Percentiles rank a stretch among this genome's conserved stretches.
phyloP scores from a whole-genome alignment of 345 rosid genomes.

The Lumnitzera racemosa region DNA sequence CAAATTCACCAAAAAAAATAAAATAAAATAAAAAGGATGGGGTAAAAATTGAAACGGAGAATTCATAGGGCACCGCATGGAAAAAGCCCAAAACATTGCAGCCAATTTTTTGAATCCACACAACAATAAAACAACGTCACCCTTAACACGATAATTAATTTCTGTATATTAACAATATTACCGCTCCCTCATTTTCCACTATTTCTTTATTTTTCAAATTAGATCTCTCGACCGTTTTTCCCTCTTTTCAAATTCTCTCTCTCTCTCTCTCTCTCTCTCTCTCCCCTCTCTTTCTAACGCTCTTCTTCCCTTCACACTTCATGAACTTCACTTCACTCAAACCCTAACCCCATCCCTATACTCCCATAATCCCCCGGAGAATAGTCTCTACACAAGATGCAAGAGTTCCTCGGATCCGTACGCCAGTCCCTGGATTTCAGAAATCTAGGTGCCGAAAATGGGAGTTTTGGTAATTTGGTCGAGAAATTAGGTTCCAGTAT shows the following conservation, averaged over 20 bases:
- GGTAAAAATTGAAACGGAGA: no score
- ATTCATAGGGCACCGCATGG: no score
- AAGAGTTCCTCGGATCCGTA: slow-evolving; percentile 79
- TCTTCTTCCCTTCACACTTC: background rate
- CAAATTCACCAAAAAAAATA: no score
- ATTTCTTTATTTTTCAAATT: slow-evolving; percentile 24
- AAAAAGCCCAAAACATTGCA: no score
- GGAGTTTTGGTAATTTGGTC: slow-evolving; percentile 41
- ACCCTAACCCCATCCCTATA: slow-evolving; percentile 6
- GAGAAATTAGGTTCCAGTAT: slow-evolving; percentile 70
- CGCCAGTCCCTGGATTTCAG: slow-evolving; percentile 76
- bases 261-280: background rate
- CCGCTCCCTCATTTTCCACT: background rate
- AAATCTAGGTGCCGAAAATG: slow-evolving; percentile 27
- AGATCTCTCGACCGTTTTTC: slow-evolving; percentile 14
- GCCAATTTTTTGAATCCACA: no score
- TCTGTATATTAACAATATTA: no score
- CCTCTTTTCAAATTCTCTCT: slow-evolving; percentile 31
- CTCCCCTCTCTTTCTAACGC: slow-evolving; percentile 1
- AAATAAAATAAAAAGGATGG: no score
- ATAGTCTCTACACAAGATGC: slow-evolving; percentile 31
- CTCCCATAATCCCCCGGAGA: background rate
- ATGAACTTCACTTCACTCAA: slow-evolving; percentile 13
- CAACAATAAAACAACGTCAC: no score
- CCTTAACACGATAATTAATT: no score